Percentiles rank a stretch among this genome's conserved stretches.
Conservation (phyloP, 129 eudicot species). For the sunflower (Helianthus annuus) region HanXRQr2.0-SUNRISE NC_035440.2:46441035-46441534, state of each 20-base stretch:
- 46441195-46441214: slow-evolving; percentile 13
- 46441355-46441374: not conserved
- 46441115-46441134: not conserved
- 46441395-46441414: slow-evolving; percentile 26
- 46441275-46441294: slow-evolving; percentile 8
- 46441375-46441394: slow-evolving; percentile 11
- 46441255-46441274: not conserved
- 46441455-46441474: slow-evolving; percentile 1
- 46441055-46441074: slow-evolving; percentile 8
- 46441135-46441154: slow-evolving; percentile 27
- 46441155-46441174: not conserved
- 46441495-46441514: not conserved
- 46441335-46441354: not conserved
- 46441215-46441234: slow-evolving; percentile 12
- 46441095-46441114: not conserved
- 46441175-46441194: not conserved
- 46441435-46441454: slow-evolving; percentile 3
- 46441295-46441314: too few species aligned
- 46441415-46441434: not conserved
- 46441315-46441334: too few species aligned
- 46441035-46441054: not conserved
- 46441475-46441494: not conserved
- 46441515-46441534: not conserved
- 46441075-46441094: slow-evolving; percentile 17
- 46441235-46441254: not conserved